A percentile compares a stretch with the other conserved stretches of the same genome.
phyloP scores from a whole-genome alignment of 2,329 filamentous ascomycete species.

The Colletotrichum sp. region DNA sequence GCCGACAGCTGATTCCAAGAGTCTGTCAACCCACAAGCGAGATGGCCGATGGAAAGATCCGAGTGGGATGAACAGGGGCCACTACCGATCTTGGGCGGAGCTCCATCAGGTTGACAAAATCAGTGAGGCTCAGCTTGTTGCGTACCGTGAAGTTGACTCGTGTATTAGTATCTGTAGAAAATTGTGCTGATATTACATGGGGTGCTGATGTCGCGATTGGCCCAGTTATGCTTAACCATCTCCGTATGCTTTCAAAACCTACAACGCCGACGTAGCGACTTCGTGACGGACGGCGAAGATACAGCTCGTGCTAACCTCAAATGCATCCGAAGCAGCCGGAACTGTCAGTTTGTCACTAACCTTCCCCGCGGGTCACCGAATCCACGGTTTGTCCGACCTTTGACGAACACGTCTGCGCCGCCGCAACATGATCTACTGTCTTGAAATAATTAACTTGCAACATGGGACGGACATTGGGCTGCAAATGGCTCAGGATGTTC shows the following conservation, averaged over 20 bases:
- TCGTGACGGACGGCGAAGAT: background rate
- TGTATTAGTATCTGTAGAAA: background rate
- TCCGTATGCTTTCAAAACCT: background rate
- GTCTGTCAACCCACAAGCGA: background rate
- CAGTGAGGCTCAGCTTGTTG: background rate
- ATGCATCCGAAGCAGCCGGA: background rate
- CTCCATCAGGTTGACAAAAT: background rate
- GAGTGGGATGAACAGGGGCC: background rate
- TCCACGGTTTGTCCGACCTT: background rate
- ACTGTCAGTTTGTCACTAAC: background rate
- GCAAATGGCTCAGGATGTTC: background rate
- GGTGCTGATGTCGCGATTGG: background rate
- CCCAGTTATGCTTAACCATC: background rate
- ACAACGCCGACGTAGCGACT: background rate
- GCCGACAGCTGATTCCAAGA: background rate
- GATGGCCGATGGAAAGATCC: background rate
- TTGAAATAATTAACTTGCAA: background rate
- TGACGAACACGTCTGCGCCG: background rate
- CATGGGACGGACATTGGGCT: background rate
- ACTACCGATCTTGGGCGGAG: background rate
- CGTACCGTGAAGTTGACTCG: background rate
- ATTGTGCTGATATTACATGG: background rate
- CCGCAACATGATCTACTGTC: background rate
- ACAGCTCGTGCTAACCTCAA: background rate
- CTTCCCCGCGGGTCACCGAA: background rate